Conservation (phyloP, 768 basidiomycete genomes). For the Amanita brunnescens region DNA sequence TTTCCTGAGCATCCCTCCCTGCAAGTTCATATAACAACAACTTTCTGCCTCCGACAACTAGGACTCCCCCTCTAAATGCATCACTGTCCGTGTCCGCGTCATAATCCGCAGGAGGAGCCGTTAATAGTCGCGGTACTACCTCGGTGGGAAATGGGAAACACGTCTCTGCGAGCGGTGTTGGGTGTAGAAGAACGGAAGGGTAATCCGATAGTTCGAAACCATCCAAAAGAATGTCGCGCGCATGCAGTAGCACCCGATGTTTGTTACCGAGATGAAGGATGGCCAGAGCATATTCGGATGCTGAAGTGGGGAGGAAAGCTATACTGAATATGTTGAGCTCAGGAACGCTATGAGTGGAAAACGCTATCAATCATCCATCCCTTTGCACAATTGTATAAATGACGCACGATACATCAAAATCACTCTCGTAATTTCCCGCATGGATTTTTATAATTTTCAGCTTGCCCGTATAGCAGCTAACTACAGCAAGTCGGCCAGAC, state of each 20-base stretch:
- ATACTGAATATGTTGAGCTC: slow-evolving; percentile 65
- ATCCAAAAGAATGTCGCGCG: slow-evolving; percentile 43
- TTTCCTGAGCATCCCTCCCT: slow-evolving; percentile 36
- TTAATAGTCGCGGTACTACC: slow-evolving; percentile 30
- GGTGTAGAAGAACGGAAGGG: slow-evolving; percentile 40
- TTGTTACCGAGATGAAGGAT: slow-evolving; percentile 62
- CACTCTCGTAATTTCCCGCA: slow-evolving; percentile 42
- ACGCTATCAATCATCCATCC: neutral
- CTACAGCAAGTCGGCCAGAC: slow-evolving; percentile 49
- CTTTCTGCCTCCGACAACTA: slow-evolving; percentile 62
- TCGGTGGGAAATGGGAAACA: slow-evolving; percentile 35
- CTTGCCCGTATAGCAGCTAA: slow-evolving; percentile 61
- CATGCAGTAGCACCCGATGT: slow-evolving; percentile 51
- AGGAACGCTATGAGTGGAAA: slow-evolving; percentile 33
- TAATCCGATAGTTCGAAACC: slow-evolving; percentile 43
- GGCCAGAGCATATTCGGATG: slow-evolving; percentile 44
- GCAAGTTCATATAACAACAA: slow-evolving; percentile 55
- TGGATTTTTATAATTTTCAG: slow-evolving; percentile 55
- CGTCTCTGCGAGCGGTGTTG: slow-evolving; percentile 43
- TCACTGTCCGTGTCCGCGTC: slow-evolving; percentile 23
- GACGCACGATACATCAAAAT: slow-evolving; percentile 60
- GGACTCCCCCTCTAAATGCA: slow-evolving; percentile 51
- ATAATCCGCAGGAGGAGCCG: slow-evolving; percentile 24
- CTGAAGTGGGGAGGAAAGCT: slow-evolving; percentile 43
- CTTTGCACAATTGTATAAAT: neutral